Evolutionary conservation across 1,139 yeast species (phyloP).

Genomic region (Candida sanyaensis): DNA sequence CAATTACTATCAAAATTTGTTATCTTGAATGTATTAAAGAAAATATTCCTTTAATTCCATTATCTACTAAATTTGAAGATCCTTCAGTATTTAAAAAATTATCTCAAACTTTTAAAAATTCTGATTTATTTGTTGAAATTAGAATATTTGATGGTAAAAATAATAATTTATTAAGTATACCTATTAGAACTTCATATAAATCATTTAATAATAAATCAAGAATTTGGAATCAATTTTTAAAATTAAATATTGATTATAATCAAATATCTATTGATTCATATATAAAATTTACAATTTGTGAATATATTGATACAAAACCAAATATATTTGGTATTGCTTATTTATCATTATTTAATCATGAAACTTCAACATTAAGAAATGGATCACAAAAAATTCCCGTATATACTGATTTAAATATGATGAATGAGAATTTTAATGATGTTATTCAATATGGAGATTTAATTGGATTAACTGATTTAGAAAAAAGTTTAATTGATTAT

Average conservation of each 20-base stretch:
- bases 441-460: constrained; percentile 25
- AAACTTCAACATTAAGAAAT: constrained; percentile 29
- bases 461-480: constrained; percentile 39
- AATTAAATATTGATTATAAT: constrained; percentile 67
- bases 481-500: constrained; percentile 58
- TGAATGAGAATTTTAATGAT: not conserved
- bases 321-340: constrained; percentile 60
- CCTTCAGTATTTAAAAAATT: constrained; percentile 53
- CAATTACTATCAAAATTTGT: constrained; percentile 42
- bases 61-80: constrained; percentile 55
- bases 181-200: constrained; percentile 66
- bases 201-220: constrained; percentile 51
- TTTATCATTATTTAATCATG: constrained; percentile 56
- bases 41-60: constrained; percentile 37
- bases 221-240: constrained; percentile 59
- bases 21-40: constrained; percentile 26
- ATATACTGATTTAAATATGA: constrained; percentile 8
- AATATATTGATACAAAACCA: constrained; percentile 54
- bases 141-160: constrained; percentile 58
- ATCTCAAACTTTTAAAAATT: constrained; percentile 51
- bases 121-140: constrained; percentile 65
- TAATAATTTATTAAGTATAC: constrained; percentile 63
- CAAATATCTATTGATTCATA: constrained; percentile 67
- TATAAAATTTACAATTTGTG: constrained; percentile 66
- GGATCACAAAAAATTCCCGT: constrained; percentile 44